These are phyloP conservation scores for Seminavis robusta DNA, from an alignment of 108 stramenopile genomes.

Conservation along the genomic window DNA sequence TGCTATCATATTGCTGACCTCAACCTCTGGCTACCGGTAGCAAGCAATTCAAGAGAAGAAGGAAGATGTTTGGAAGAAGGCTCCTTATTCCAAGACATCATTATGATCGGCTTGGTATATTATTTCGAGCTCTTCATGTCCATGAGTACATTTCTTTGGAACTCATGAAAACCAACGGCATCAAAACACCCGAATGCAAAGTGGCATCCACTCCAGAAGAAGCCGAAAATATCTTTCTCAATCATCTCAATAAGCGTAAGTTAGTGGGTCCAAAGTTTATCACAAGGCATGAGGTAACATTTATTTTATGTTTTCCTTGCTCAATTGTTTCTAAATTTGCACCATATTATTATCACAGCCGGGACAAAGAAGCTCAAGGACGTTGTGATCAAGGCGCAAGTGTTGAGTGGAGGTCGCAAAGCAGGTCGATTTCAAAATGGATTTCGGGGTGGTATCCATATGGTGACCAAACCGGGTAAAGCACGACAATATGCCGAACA, in stretches of 20 bases:
- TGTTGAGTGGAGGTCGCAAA: constrained; percentile 66
- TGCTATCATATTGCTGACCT: too few species aligned
- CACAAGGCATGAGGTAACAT: background rate
- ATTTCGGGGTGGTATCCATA: constrained; percentile 68
- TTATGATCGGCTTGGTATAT: too few species aligned
- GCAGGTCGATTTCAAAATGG: constrained; percentile 67
- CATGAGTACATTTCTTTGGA: constrained; percentile 82
- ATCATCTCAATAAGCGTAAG: constrained; percentile 57
- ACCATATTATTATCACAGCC: constrained; percentile 7
- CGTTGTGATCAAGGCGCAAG: constrained; percentile 71
- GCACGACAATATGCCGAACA: constrained; percentile 34
- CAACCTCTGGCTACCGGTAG: background rate
- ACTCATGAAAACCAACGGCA: constrained; percentile 63
- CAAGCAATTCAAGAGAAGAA: background rate
- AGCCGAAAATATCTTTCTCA: constrained; percentile 60
- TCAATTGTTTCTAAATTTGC: background rate
- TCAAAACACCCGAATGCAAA: constrained; percentile 52
- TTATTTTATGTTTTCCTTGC: background rate
- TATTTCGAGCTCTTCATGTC: constrained; percentile 66
- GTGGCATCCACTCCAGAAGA: constrained; percentile 72
- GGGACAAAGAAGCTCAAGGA: constrained; percentile 30
- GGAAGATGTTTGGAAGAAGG: too few species aligned
- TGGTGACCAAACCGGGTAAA: constrained; percentile 42
- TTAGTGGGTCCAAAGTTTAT: too few species aligned
- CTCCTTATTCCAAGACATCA: too few species aligned